Conservation (phyloP, 768 basidiomycete species). For the Leucocoprinus birnbaumii region DNA sequence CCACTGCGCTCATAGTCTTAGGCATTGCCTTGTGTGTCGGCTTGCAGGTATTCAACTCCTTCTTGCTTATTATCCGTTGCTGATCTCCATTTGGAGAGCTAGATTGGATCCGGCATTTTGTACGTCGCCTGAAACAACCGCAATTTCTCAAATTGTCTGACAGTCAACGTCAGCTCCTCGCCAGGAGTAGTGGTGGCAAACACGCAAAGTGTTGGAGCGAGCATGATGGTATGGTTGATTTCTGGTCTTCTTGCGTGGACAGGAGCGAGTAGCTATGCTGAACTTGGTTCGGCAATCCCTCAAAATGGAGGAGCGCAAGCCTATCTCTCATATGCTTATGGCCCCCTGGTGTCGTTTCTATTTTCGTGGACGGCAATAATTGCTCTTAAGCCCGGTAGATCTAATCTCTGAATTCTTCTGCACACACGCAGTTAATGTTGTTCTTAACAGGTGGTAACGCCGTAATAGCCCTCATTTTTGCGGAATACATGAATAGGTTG, state of each 20-base stretch:
- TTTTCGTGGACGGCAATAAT: constrained; percentile 96
- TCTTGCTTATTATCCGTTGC: neutral
- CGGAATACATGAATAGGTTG: constrained; percentile 90
- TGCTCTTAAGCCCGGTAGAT: constrained; percentile 76
- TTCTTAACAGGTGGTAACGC: constrained; percentile 59
- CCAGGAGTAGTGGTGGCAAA: constrained; percentile 91
- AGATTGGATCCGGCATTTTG: constrained; percentile 96
- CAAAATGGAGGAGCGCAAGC: constrained; percentile 71
- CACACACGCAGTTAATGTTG: neutral
- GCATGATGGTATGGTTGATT: constrained; percentile 79
- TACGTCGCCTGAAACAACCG: constrained; percentile 29
- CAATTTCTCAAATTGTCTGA: neutral
- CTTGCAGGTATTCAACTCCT: constrained; percentile 51
- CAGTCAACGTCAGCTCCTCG: constrained; percentile 58
- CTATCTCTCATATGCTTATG: constrained; percentile 88
- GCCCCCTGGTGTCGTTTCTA: constrained; percentile 82
- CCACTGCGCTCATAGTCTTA: constrained; percentile 22
- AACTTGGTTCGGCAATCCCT: constrained; percentile 87
- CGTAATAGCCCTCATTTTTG: constrained; percentile 85
- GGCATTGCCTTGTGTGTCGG: constrained; percentile 88
- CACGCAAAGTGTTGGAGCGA: constrained; percentile 86
- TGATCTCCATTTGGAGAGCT: constrained; percentile 5
- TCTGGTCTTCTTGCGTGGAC: constrained; percentile 92
- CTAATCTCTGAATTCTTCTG: neutral
- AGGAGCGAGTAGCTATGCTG: constrained; percentile 91